phyloP scores from a whole-genome alignment of 208 protist genomes.

The Leishmania aethiopica region DNA sequence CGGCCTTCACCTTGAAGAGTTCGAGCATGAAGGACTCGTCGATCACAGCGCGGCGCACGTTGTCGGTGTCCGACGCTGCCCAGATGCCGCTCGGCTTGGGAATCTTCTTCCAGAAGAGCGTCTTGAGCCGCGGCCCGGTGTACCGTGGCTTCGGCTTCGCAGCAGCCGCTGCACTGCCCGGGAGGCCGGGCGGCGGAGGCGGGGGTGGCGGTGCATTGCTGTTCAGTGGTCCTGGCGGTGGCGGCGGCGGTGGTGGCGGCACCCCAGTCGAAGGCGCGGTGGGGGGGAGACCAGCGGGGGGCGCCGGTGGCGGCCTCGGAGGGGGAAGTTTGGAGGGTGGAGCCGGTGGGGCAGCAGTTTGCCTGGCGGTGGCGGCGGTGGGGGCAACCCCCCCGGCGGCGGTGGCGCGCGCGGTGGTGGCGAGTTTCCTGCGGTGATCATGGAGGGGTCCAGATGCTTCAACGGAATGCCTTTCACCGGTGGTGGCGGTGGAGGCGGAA shows the following conservation, averaged over 20 bases:
- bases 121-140: slow-evolving; percentile 68
- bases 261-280: slow-evolving; percentile 26
- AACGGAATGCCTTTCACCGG: slow-evolving; percentile 11
- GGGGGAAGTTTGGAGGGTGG: slow-evolving; percentile 17
- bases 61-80: slow-evolving; percentile 34
- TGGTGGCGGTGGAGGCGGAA: slow-evolving; percentile 6
- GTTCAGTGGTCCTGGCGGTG: slow-evolving; percentile 26
- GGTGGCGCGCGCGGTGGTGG: slow-evolving; percentile 30
- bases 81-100: slow-evolving; percentile 63
- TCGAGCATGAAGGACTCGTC: slow-evolving; percentile 65
- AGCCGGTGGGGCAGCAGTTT: slow-evolving; percentile 34
- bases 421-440: slow-evolving; percentile 13
- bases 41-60: slow-evolving; percentile 30
- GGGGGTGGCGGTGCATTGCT: slow-evolving; percentile 18
- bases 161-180: slow-evolving; percentile 2
- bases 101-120: slow-evolving; percentile 85
- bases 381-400: slow-evolving; percentile 14
- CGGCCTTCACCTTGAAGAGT: slow-evolving; percentile 62
- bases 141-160: slow-evolving; percentile 26
- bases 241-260: slow-evolving; percentile 20
- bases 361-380: slow-evolving; percentile 22
- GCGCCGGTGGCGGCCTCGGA: slow-evolving; percentile 22
- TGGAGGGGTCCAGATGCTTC: slow-evolving; percentile 16
- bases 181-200: slow-evolving; percentile 24
- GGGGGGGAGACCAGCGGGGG: not conserved